Conservation (phyloP, 2,329 filamentous ascomycete species). For the Curvularia eragrostidis region DNA sequence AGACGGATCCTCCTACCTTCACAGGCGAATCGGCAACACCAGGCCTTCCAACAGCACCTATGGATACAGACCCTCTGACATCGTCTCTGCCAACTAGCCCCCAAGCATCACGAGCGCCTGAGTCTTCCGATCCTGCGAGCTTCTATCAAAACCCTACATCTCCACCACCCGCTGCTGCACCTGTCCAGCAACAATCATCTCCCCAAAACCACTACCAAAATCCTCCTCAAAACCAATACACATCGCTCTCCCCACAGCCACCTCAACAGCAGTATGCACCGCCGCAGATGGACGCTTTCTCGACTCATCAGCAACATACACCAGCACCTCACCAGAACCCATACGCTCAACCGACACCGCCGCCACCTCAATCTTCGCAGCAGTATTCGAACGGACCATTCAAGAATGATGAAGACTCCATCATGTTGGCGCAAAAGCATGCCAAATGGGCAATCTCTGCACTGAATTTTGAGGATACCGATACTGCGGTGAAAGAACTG, state of each 20-base stretch:
- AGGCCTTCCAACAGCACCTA: constrained; percentile 46
- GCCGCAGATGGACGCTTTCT: constrained; percentile 8
- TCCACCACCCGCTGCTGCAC: constrained; percentile 43
- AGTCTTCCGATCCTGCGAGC: constrained; percentile 33
- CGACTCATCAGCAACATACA: constrained; percentile 22
- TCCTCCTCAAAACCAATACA: constrained; percentile 7
- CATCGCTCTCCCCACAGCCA: constrained; percentile 7
- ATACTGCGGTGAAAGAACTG: constrained; percentile 86
- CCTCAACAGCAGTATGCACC: constrained; percentile 13
- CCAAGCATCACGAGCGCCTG: constrained; percentile 33
- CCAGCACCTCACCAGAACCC: constrained; percentile 27
- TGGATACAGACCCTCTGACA: constrained; percentile 38
- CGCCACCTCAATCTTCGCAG: constrained; percentile 17
- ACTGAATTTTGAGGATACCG: constrained; percentile 93
- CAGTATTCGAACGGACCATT: constrained; percentile 51
- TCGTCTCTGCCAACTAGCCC: constrained; percentile 30
- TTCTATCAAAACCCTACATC: constrained; percentile 48
- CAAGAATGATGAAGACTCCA: constrained; percentile 70
- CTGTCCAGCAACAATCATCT: constrained; percentile 28
- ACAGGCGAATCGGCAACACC: constrained; percentile 48
- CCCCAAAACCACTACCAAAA: constrained; percentile 32
- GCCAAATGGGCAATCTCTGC: constrained; percentile 97
- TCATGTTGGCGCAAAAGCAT: constrained; percentile 88
- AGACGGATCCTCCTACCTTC: constrained; percentile 54
- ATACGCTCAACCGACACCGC: constrained; percentile 28